Base-by-base conservation (phyloP, 495 filamentous ascomycete species). In the Talaromyces proteolyticus region DNA sequence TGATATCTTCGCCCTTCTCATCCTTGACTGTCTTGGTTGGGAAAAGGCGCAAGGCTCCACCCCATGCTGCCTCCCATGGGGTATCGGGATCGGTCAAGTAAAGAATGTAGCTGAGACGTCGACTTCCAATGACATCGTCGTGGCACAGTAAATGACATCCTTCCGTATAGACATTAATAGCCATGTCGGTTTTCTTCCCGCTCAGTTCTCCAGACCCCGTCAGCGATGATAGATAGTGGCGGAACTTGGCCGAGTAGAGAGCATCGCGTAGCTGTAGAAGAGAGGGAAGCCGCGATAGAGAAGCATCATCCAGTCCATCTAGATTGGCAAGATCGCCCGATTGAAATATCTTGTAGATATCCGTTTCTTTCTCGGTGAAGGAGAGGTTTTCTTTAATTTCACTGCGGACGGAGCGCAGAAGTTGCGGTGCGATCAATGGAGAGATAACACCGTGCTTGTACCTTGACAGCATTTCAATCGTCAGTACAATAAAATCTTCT, bases 341-440 rank as follows among this genome's bases (percentile, higher is more conserved):
- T 69, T 97, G 93, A 76, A 96, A 91, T 63, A 97, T 96, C 67
- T 93, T 95, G 76, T 99, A 99, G 69, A 99, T 97, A 67, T 99
- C 94, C 51, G 93, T 99, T 64, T 99, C 93, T 70, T 99, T 99
- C 55, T 91, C 91, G 42, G 93, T 95, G 71, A 98, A 98, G 61
- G 85, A 82, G 52, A 99, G 82, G 58, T 93, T 89, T 42, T 80
- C 74, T 66, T 87, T 82, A 63, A 97, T 91, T 73, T 99, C 93
- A 53, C 76, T 68, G 61, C 92, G 91, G 55, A 99, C 94, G 47
- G 80, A 72, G 58, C 89, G 91, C 44, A 99, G 80, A 11, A 99
- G 84, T 29, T 69, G 63, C 42, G 89, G 81, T 61, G 88, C 74
- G 60, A 97, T 87, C 16, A 99, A 71, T 17, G 77, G 71, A 50